These are phyloP conservation scores for Filosporella fistucella DNA, from an alignment of 495 filamentous ascomycete genomes.

Conservation along the genomic window DNA sequence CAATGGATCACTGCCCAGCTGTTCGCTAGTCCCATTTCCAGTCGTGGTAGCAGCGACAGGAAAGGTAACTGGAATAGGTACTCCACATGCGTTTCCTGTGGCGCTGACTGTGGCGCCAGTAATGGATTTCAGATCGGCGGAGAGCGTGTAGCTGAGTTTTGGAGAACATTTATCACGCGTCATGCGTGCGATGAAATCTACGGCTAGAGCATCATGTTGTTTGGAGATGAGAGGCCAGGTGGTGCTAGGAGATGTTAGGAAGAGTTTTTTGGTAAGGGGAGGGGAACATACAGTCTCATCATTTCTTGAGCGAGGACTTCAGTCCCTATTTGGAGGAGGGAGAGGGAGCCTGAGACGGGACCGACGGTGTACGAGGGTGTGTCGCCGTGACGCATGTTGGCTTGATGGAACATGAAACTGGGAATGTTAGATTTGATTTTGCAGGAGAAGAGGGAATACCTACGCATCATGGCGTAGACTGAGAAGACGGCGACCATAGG, in stretches of 20 bases:
- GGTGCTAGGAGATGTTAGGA: no score
- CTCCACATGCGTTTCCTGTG: conserved; percentile 44
- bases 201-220: conserved; percentile 44
- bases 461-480: conserved; percentile 44
- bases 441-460: no score
- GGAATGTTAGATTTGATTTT: no score
- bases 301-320: no score
- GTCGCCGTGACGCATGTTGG: conserved; percentile 46
- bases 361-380: conserved; percentile 19
- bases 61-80: conserved; percentile 53
- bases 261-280: no score
- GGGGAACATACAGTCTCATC: no score
- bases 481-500: conserved; percentile 51
- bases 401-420: conserved; percentile 54
- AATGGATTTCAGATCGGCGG: conserved; percentile 34
- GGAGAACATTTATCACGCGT: conserved; percentile 51
- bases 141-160: conserved; percentile 39
- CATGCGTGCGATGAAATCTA: conserved; percentile 44
- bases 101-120: conserved; percentile 47
- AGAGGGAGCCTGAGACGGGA: background rate
- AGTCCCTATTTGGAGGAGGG: no score
- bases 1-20: conserved; percentile 52
- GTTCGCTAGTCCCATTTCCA: conserved; percentile 41
- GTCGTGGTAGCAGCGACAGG: conserved; percentile 34
- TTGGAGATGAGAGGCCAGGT: conserved; percentile 52